A percentile compares a stretch with the other conserved stretches of the same genome.
Conservation (phyloP, 2,329 filamentous ascomycete genomes). For the Aureobasidium sp. region DNA sequence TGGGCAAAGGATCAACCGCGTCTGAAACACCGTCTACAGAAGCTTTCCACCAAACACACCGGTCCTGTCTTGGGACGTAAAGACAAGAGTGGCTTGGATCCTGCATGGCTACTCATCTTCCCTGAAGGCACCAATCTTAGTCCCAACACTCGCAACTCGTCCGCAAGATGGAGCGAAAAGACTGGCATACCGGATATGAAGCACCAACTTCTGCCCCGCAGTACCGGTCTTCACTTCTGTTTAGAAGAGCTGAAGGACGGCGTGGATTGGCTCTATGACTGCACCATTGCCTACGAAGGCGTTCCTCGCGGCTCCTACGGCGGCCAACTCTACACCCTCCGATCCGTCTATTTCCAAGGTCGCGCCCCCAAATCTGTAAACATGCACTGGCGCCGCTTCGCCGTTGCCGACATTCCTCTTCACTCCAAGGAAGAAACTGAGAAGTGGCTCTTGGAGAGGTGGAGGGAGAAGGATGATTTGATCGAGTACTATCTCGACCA, state of each 20-base stretch:
- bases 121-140: constrained; percentile 82
- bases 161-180: constrained; percentile 69
- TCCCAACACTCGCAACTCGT: constrained; percentile 59
- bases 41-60: constrained; percentile 49
- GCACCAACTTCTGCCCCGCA: constrained; percentile 68
- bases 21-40: constrained; percentile 65
- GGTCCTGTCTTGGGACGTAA: constrained; percentile 29
- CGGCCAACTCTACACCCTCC: constrained; percentile 78
- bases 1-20: constrained; percentile 72
- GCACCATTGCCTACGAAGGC: constrained; percentile 91
- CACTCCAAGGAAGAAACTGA: constrained; percentile 66
- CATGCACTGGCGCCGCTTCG: constrained; percentile 90
- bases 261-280: constrained; percentile 81
- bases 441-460: constrained; percentile 70
- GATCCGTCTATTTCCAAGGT: constrained; percentile 80
- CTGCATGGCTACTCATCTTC: constrained; percentile 86
- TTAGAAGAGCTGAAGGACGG: constrained; percentile 64
- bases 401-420: constrained; percentile 69
- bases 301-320: constrained; percentile 74
- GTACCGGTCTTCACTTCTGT: constrained; percentile 73
- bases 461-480: constrained; percentile 84
- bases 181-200: constrained; percentile 59
- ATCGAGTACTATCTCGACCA: constrained; percentile 67
- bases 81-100: constrained; percentile 31
- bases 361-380: constrained; percentile 89